phyloP scores from a whole-genome alignment of 768 basidiomycete genomes.

The Calocybe cyanea region DNA sequence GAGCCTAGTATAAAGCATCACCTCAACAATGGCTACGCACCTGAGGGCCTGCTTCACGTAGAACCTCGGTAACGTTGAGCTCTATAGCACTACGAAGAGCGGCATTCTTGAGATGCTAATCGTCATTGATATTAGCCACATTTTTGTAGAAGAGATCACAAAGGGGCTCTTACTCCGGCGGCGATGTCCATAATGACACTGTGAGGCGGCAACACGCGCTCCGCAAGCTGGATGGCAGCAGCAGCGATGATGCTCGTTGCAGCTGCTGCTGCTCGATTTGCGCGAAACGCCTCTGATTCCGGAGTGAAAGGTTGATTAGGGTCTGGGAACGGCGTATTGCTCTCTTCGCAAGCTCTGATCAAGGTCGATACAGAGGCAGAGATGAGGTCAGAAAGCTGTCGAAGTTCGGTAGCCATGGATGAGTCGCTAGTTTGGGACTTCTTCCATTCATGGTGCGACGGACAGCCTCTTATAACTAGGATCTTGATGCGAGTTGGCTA shows the following conservation, averaged over 20 bases:
- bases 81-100: slow-evolving; percentile 22
- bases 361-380: slow-evolving; percentile 19
- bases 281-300: slow-evolving; percentile 26
- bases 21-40: slow-evolving; percentile 11
- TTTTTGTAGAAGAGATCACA: not conserved
- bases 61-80: slow-evolving; percentile 25
- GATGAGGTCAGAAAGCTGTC: slow-evolving; percentile 17
- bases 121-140: not conserved
- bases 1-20: not conserved
- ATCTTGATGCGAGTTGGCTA: too few species aligned
- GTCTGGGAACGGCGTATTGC: slow-evolving; percentile 20
- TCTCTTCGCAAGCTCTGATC: slow-evolving; percentile 20
- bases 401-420: slow-evolving; percentile 13
- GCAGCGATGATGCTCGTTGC: slow-evolving; percentile 27
- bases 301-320: slow-evolving; percentile 23
- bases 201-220: slow-evolving; percentile 24
- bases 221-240: slow-evolving; percentile 31
- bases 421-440: too few species aligned
- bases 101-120: slow-evolving; percentile 22
- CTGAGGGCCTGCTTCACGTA: slow-evolving; percentile 30
- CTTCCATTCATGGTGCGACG: too few species aligned
- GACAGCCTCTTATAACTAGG: too few species aligned
- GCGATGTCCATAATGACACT: slow-evolving; percentile 18
- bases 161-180: slow-evolving; percentile 17
- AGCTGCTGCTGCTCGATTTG: slow-evolving; percentile 21